phyloP scores from a whole-genome alignment of 179 eudicot species.

The Spinacia oleracea region DNA sequence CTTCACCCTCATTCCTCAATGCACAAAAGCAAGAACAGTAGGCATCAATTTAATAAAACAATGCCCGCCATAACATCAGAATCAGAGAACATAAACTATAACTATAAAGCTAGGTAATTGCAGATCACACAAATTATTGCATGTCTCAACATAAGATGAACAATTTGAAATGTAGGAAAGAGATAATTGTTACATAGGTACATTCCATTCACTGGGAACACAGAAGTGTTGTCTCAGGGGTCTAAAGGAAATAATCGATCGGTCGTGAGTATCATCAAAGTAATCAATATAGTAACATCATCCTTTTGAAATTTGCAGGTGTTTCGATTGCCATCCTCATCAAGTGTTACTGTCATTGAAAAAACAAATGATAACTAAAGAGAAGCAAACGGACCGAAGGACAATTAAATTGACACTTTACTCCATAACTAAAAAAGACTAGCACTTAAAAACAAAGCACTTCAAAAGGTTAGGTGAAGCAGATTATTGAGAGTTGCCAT shows the following conservation, averaged over 20 bases:
- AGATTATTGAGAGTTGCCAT: neutral
- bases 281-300: neutral
- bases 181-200: neutral
- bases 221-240: neutral
- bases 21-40: neutral
- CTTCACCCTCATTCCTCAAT: neutral
- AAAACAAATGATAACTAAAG: neutral
- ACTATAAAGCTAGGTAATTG: neutral
- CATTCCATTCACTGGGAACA: neutral
- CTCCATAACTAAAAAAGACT: neutral
- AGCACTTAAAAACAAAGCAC: neutral
- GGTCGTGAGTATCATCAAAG: constrained; percentile 8
- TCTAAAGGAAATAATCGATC: neutral
- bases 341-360: neutral
- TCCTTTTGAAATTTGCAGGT: too few species aligned
- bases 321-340: neutral
- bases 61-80: neutral
- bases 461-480: neutral
- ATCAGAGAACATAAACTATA: neutral
- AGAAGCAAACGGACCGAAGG: neutral
- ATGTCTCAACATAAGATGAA: neutral
- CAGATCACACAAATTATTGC: neutral
- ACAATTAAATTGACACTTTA: neutral
- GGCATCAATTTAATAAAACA: neutral
- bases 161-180: neutral